These are phyloP conservation scores for Penicillium turbatum DNA, from an alignment of 495 filamentous ascomycete genomes.

Conservation along the genomic window DNA sequence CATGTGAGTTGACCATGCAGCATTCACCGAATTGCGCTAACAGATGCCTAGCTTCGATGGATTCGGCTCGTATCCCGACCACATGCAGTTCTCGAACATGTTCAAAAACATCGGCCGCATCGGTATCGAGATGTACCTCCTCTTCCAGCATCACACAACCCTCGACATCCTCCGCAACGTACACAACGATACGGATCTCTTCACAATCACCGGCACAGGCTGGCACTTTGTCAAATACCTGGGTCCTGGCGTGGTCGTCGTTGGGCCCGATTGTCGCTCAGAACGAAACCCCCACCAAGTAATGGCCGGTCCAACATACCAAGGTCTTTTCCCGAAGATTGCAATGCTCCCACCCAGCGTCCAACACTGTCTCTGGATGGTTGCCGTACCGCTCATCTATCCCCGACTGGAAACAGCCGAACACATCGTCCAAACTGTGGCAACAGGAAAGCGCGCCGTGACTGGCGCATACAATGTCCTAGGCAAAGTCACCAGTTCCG, in stretches of 20 bases:
- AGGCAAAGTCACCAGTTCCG: constrained; percentile 88
- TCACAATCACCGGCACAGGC: constrained; percentile 92
- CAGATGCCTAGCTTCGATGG: constrained; percentile 73
- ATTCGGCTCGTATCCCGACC: constrained; percentile 95
- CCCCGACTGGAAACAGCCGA: constrained; percentile 89
- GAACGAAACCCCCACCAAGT: constrained; percentile 89
- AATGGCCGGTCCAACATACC: constrained; percentile 93
- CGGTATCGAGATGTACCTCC: constrained; percentile 97
- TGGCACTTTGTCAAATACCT: constrained; percentile 99
- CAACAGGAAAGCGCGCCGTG: constrained; percentile 93
- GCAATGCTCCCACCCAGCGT: constrained; percentile 87
- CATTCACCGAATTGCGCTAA: constrained; percentile 8
- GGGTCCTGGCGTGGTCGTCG: constrained; percentile 82
- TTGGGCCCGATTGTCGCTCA: constrained; percentile 85
- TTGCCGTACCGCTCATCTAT: constrained; percentile 86
- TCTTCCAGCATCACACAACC: constrained; percentile 98
- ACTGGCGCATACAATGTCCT: constrained; percentile 93
- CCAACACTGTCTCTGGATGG: constrained; percentile 94
- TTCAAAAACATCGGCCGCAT: constrained; percentile 98
- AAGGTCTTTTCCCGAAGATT: constrained; percentile 93
- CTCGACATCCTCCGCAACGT: constrained; percentile 87
- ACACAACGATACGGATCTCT: constrained; percentile 80
- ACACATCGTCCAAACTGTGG: constrained; percentile 78
- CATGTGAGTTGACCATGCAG: constrained; percentile 63
- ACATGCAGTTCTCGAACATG: constrained; percentile 95